These are phyloP conservation scores for Linderina pennispora DNA, from an alignment of 192 early-diverging fungal species.

Conservation along the genomic window DNA sequence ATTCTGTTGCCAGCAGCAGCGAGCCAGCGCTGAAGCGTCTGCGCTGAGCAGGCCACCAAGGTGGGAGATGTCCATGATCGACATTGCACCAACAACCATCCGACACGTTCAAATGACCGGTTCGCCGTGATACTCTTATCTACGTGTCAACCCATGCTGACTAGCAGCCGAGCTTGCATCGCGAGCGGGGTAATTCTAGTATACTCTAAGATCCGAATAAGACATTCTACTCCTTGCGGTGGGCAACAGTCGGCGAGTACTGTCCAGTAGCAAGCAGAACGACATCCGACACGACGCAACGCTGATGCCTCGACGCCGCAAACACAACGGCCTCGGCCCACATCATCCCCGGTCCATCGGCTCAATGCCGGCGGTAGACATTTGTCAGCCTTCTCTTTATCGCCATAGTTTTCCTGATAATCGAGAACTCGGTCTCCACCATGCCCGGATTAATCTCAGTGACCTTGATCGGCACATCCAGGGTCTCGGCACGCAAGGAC, in stretches of 20 bases:
- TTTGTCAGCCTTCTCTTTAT: constrained; percentile 55
- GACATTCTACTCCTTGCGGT: constrained; percentile 25
- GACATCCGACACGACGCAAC: constrained; percentile 29
- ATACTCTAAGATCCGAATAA: no score
- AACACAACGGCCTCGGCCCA: constrained; percentile 77
- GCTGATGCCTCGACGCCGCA: constrained; percentile 58
- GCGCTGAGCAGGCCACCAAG: no score
- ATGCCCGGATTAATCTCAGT: constrained; percentile 74
- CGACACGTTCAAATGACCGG: no score
- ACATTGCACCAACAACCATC: no score
- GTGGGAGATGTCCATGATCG: no score
- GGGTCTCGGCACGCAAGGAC: constrained; percentile 67
- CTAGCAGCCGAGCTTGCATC: no score
- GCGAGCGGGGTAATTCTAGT: no score
- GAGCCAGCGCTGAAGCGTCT: no score
- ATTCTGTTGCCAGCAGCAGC: no score
- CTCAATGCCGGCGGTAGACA: constrained; percentile 74
- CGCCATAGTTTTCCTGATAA: constrained; percentile 70
- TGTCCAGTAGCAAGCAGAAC: constrained; percentile 35
- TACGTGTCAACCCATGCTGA: no score
- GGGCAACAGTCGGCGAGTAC: constrained; percentile 16
- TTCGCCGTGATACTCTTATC: no score
- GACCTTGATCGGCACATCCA: constrained; percentile 65
- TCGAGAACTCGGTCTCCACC: constrained; percentile 90
- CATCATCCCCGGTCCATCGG: constrained; percentile 64